These are phyloP conservation scores for Pyrus pyrifolia DNA, from an alignment of 306 rosid genomes.

Conservation along the genomic window DNA sequence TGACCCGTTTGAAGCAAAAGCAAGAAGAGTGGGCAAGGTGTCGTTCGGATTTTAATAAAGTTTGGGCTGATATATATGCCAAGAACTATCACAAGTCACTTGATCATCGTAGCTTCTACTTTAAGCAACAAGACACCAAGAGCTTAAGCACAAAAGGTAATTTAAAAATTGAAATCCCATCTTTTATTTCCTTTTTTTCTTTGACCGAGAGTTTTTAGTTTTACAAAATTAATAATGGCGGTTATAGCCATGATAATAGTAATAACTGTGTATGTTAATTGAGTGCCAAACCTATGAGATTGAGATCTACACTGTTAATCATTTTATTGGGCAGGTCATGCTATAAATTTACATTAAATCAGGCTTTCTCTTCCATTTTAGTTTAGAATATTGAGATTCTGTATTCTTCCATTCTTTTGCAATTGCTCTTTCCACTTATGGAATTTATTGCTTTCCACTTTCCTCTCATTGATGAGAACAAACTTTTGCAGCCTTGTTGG, in stretches of 20 bases:
- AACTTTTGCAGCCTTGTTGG: conserved; percentile 63
- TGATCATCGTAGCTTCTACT: conserved; percentile 99
- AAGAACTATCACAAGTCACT: conserved; percentile 98
- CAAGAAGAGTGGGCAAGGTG: conserved; percentile 98
- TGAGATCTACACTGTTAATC: background rate
- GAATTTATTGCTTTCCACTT: conserved; percentile 3
- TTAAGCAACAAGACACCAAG: conserved; percentile 94
- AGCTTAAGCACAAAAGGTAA: conserved; percentile 95
- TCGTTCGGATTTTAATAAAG: conserved; percentile 89
- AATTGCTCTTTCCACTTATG: background rate
- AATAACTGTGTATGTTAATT: background rate
- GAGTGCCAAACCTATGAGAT: background rate
- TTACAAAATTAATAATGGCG: background rate
- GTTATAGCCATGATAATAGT: background rate
- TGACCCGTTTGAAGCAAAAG: conserved; percentile 93
- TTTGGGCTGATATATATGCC: conserved; percentile 96
- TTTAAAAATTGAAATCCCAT: background rate
- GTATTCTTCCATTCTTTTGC: background rate
- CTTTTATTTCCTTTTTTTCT: background rate
- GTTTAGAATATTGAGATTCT: background rate
- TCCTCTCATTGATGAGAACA: background rate
- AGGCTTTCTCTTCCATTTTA: background rate
- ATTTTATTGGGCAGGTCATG: background rate
- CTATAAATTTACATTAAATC: background rate
- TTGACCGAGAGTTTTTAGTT: background rate